These are phyloP conservation scores for Aspergillus viridinutans DNA, from an alignment of 2,329 filamentous ascomycete species.

Conservation along the genomic window DNA sequence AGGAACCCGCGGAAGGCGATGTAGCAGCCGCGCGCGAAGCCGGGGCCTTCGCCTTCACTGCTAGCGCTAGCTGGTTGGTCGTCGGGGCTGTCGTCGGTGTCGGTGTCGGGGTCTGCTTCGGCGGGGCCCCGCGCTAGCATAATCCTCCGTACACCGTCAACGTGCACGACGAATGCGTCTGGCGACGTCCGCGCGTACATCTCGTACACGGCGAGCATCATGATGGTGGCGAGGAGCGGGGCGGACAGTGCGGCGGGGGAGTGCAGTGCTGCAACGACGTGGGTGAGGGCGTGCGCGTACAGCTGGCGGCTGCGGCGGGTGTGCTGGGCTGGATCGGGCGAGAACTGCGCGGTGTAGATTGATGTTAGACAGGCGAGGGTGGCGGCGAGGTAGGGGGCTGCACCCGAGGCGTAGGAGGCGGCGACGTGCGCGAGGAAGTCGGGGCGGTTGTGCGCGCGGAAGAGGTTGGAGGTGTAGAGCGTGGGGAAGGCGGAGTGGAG, in stretches of 20 bases:
- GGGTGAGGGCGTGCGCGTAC: conserved; percentile 30
- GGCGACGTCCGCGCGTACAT: conserved; percentile 36
- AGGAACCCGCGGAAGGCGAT: conserved; percentile 37
- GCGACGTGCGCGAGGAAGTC: conserved; percentile 23
- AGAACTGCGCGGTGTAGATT: conserved; percentile 23
- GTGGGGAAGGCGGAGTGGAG: conserved; percentile 26
- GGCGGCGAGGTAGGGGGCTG: conserved; percentile 18
- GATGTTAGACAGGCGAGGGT: conserved; percentile 25
- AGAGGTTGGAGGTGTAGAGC: conserved; percentile 25
- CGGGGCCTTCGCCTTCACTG: conserved; percentile 5
- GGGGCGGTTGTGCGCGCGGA: conserved; percentile 18
- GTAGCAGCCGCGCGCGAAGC: conserved; percentile 33
- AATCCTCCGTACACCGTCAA: conserved; percentile 32
- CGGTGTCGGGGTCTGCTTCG: no score
- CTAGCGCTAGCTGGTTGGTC: no score
- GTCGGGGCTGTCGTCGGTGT: no score
- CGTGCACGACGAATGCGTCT: conserved; percentile 35
- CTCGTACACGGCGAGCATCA: conserved; percentile 38
- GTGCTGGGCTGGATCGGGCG: conserved; percentile 17
- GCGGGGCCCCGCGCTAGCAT: conserved; percentile 29
- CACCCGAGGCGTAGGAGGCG: conserved; percentile 18
- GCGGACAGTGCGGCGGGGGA: conserved; percentile 25
- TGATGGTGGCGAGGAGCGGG: conserved; percentile 33
- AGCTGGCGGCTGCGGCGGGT: conserved; percentile 22
- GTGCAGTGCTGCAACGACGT: conserved; percentile 26